Conservation (phyloP, 768 basidiomycete species). For the Tricholoma saponaceum region DNA sequence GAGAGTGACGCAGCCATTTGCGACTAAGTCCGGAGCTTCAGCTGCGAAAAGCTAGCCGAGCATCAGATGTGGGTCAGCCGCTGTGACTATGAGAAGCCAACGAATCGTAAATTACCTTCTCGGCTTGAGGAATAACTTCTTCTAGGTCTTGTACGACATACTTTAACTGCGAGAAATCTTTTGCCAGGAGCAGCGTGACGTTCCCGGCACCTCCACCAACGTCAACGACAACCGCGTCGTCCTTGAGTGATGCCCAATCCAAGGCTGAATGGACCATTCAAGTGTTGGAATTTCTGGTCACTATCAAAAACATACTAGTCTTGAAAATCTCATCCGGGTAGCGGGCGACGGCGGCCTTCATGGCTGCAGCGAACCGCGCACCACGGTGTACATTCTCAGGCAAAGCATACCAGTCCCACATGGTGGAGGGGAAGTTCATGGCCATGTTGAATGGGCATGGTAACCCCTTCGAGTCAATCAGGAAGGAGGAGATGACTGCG, state of each 20-base stretch:
- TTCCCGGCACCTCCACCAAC: constrained; percentile 34
- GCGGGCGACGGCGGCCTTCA: constrained; percentile 19
- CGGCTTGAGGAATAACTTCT: constrained; percentile 19
- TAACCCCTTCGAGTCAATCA: constrained; percentile 14
- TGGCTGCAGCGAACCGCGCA: constrained; percentile 23
- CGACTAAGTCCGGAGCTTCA: constrained; percentile 20
- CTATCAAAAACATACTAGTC: constrained; percentile 15
- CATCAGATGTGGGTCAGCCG: background rate
- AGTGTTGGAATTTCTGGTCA: background rate
- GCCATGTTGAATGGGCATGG: constrained; percentile 22
- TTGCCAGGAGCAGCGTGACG: constrained; percentile 23
- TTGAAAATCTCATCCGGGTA: constrained; percentile 17
- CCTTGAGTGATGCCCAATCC: constrained; percentile 12
- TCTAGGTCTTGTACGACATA: constrained; percentile 34
- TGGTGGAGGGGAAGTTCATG: constrained; percentile 15
- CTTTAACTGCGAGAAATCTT: constrained; percentile 25
- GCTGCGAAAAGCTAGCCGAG: constrained; percentile 22
- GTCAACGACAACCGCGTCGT: constrained; percentile 23
- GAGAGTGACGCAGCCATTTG: constrained; percentile 20
- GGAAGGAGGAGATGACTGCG: constrained; percentile 12
- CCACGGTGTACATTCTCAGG: constrained; percentile 24
- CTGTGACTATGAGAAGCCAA: background rate
- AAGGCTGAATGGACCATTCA: constrained; percentile 11
- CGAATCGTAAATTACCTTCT: constrained; percentile 12
- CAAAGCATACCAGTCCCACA: constrained; percentile 29